Conservation (phyloP, 805 yeast genomes). For the Kuraishia ogatae region DNA sequence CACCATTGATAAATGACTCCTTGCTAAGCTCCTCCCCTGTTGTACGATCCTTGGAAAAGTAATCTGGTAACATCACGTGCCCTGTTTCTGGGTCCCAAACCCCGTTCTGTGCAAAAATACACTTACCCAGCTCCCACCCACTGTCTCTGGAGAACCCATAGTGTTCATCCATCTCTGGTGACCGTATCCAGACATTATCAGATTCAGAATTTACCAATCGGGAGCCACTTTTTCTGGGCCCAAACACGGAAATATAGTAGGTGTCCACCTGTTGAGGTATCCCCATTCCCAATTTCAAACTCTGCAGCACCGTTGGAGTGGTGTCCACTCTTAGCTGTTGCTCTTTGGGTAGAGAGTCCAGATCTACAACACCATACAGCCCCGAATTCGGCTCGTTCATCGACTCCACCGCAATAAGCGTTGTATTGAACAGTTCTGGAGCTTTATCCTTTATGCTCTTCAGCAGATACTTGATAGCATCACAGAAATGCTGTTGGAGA, state of each 20-base stretch:
- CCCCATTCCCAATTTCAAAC: slow-evolving; percentile 76
- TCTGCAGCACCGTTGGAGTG: slow-evolving; percentile 74
- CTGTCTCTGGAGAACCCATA: slow-evolving; percentile 64
- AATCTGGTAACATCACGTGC: slow-evolving; percentile 37
- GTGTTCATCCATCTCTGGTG: slow-evolving; percentile 43
- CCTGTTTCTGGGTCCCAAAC: slow-evolving; percentile 54
- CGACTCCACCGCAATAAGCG: slow-evolving; percentile 73
- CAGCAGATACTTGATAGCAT: slow-evolving; percentile 42
- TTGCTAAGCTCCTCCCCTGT: slow-evolving; percentile 34
- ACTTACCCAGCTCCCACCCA: slow-evolving; percentile 63
- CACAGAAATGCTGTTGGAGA: slow-evolving; percentile 54
- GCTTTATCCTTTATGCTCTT: slow-evolving; percentile 27
- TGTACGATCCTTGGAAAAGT: slow-evolving; percentile 34
- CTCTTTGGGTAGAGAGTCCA: slow-evolving; percentile 43
- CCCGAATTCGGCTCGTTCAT: slow-evolving; percentile 85
- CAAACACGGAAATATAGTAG: slow-evolving; percentile 64
- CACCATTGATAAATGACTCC: slow-evolving; percentile 47
- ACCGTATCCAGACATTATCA: slow-evolving; percentile 55
- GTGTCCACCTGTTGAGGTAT: slow-evolving; percentile 55
- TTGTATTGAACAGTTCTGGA: slow-evolving; percentile 40
- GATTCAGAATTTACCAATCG: slow-evolving; percentile 59
- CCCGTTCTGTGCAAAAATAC: slow-evolving; percentile 75
- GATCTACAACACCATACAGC: slow-evolving; percentile 51
- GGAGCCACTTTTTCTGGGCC: slow-evolving; percentile 61
- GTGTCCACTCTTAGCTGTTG: slow-evolving; percentile 71